phyloP scores from a whole-genome alignment of 1,284 basidiomycete species.

The Xerocomus minutiporus region DNA sequence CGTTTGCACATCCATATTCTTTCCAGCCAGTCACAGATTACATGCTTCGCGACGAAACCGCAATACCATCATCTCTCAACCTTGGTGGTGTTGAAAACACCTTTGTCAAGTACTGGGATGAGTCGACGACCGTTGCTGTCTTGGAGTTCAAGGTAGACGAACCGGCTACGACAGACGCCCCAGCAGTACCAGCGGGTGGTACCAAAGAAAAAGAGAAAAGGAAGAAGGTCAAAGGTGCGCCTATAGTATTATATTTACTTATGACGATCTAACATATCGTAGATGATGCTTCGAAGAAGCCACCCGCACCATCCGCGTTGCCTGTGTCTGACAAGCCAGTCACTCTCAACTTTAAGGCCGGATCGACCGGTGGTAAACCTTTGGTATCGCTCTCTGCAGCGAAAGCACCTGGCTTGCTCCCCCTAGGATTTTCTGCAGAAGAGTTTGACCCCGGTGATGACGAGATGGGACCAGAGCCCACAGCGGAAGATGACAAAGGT shows the following conservation, averaged over 20 bases:
- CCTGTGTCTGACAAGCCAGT: slow-evolving; percentile 76
- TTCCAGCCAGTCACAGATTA: slow-evolving; percentile 76
- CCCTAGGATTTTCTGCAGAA: slow-evolving; percentile 52
- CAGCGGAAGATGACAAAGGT: slow-evolving; percentile 56
- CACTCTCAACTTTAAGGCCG: slow-evolving; percentile 63
- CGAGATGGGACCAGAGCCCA: slow-evolving; percentile 31
- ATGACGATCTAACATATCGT: slow-evolving; percentile 1
- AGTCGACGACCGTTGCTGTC: slow-evolving; percentile 62
- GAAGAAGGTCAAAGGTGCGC: slow-evolving; percentile 53
- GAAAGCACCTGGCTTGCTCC: slow-evolving; percentile 39
- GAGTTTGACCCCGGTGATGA: slow-evolving; percentile 40
- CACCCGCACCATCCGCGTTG: slow-evolving; percentile 43
- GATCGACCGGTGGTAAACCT: slow-evolving; percentile 40
- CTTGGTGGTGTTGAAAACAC: slow-evolving; percentile 66
- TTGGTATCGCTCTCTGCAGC: slow-evolving; percentile 22
- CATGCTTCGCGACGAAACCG: slow-evolving; percentile 69
- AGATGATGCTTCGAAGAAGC: slow-evolving; percentile 30
- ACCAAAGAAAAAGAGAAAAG: slow-evolving; percentile 61
- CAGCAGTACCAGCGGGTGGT: slow-evolving; percentile 23
- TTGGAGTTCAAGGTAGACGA: slow-evolving; percentile 78
- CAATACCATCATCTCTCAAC: slow-evolving; percentile 56
- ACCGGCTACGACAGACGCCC: slow-evolving; percentile 38
- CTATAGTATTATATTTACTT: slow-evolving; percentile 6
- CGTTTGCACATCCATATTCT: slow-evolving; percentile 82
- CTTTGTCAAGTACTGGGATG: slow-evolving; percentile 83